phyloP scores from a whole-genome alignment of 768 basidiomycete genomes.

The Sporobolomyces pararoseus region DNA sequence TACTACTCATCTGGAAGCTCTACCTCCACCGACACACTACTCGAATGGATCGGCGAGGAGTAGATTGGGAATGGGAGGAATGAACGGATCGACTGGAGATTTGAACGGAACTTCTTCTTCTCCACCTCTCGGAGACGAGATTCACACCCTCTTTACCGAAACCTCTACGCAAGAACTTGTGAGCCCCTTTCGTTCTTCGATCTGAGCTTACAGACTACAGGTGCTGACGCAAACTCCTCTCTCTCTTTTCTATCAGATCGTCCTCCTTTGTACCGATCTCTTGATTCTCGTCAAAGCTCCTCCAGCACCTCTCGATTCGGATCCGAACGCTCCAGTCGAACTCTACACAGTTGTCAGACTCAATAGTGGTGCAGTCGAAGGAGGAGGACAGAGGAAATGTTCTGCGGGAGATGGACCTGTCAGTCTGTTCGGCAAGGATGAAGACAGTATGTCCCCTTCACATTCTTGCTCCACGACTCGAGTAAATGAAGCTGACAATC shows the following conservation, averaged over 20 bases:
- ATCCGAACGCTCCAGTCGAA: constrained; percentile 70
- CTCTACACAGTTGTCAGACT: constrained; percentile 95
- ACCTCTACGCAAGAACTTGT: constrained; percentile 29
- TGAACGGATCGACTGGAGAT: neutral
- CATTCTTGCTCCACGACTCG: neutral
- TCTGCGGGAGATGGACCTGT: constrained; percentile 10
- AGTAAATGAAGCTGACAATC: neutral
- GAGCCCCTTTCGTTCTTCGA: neutral
- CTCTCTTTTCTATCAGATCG: constrained; percentile 60
- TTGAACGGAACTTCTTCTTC: neutral
- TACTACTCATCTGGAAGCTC: constrained; percentile 28
- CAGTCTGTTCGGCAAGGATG: constrained; percentile 21
- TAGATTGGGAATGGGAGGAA: neutral
- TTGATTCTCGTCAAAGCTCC: constrained; percentile 86
- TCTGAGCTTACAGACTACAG: neutral
- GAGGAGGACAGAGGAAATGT: neutral
- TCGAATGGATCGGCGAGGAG: neutral
- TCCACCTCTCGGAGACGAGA: constrained; percentile 63
- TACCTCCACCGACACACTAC: constrained; percentile 34
- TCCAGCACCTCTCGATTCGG: constrained; percentile 63
- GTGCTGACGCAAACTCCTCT: too few species aligned
- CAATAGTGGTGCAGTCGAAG: constrained; percentile 71
- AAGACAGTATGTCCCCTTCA: constrained; percentile 23
- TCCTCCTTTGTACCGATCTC: constrained; percentile 86
- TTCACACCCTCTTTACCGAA: constrained; percentile 65